Conservation (phyloP, 306 rosid genomes). For the Hylodesmum podocarpum region DNA sequence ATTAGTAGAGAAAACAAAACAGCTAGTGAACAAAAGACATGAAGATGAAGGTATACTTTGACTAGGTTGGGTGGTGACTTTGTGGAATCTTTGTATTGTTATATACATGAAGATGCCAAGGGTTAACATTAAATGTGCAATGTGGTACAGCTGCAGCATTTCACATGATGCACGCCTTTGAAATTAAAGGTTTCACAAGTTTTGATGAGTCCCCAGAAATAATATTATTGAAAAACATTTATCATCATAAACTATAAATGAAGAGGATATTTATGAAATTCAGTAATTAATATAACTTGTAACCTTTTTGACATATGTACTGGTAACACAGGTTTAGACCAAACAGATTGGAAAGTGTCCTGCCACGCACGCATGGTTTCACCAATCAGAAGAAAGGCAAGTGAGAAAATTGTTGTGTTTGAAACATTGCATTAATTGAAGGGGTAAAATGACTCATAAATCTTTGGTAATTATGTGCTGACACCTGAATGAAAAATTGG, state of each 20-base stretch:
- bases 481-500: not conserved
- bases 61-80: not conserved
- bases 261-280: constrained; percentile 16
- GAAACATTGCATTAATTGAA: constrained; percentile 32
- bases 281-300: constrained; percentile 20
- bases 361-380: constrained; percentile 4
- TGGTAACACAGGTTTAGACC: constrained; percentile 16
- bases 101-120: constrained; percentile 21
- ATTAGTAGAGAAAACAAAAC: constrained; percentile 13
- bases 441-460: not conserved
- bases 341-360: constrained; percentile 31
- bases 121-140: constrained; percentile 55
- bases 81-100: not conserved
- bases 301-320: not conserved
- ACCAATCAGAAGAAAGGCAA: constrained; percentile 11
- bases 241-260: constrained; percentile 29
- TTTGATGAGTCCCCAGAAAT: constrained; percentile 42
- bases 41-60: not conserved
- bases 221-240: not conserved
- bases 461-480: not conserved
- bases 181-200: constrained; percentile 65
- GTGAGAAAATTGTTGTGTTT: not conserved
- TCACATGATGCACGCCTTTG: constrained; percentile 88
- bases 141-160: constrained; percentile 45
- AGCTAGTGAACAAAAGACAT: not conserved